A percentile compares a stretch with the other conserved stretches of the same genome.
These are phyloP conservation scores for Barbatosphaeria neglecta DNA, from an alignment of 495 filamentous ascomycete species.

Conservation along the genomic window DNA sequence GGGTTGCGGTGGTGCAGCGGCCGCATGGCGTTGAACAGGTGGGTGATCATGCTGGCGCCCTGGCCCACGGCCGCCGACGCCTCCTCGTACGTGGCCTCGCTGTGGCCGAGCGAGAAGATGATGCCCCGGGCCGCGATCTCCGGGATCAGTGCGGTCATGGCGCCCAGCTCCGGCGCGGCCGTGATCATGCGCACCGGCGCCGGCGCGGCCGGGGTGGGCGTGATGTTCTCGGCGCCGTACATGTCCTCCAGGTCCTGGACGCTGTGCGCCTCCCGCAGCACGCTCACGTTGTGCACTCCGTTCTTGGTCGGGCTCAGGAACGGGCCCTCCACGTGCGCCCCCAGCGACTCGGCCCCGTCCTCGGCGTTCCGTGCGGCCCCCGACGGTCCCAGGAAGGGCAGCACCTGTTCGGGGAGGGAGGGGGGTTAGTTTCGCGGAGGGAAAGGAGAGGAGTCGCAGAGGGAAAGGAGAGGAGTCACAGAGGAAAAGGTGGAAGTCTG, in stretches of 20 bases:
- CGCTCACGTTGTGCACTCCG: constrained; percentile 59
- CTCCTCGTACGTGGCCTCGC: constrained; percentile 66
- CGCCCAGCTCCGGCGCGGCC: constrained; percentile 62
- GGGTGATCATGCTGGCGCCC: constrained; percentile 76
- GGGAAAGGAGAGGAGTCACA: too few species aligned
- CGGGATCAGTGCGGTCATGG: constrained; percentile 50
- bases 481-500: too few species aligned
- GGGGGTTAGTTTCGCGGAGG: too few species aligned
- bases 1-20: constrained; percentile 78
- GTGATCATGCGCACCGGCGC: constrained; percentile 62
- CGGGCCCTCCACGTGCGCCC: constrained; percentile 76
- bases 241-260: constrained; percentile 49
- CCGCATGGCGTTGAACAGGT: constrained; percentile 85
- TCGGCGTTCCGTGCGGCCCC: constrained; percentile 35
- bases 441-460: too few species aligned
- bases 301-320: constrained; percentile 62
- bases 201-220: constrained; percentile 10
- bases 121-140: constrained; percentile 48
- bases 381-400: constrained; percentile 63
- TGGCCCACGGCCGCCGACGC: constrained; percentile 51
- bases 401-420: constrained; percentile 31
- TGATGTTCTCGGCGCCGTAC: constrained; percentile 58
- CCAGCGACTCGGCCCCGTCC: constrained; percentile 67
- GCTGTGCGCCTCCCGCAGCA: constrained; percentile 43
- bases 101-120: constrained; percentile 69